Percentiles rank a stretch among this genome's conserved stretches.
Evolutionary conservation across 805 yeast genomes (phyloP).

Genomic region (Yarrowia bubula): DNA sequence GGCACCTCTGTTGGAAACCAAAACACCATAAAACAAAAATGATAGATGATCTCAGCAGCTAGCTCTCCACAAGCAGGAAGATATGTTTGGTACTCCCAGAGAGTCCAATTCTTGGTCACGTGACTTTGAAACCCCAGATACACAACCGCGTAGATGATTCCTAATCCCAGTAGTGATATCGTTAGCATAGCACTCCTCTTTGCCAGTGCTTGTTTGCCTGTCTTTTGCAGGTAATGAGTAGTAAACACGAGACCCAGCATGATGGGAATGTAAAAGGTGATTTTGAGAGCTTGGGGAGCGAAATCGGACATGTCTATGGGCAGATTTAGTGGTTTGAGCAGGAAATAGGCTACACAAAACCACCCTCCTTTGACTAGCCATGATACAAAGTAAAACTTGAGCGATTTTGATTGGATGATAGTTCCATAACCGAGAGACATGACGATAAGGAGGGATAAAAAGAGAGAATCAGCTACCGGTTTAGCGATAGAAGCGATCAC

Average conservation of each 20-base stretch:
- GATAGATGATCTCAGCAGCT: not conserved
- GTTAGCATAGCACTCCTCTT: not conserved
- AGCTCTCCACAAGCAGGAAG: conserved; percentile 12
- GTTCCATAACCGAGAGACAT: conserved; percentile 3
- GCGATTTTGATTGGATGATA: not conserved
- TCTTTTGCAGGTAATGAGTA: not conserved
- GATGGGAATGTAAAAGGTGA: conserved; percentile 14
- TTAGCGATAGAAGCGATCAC: not conserved
- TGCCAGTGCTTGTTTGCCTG: not conserved
- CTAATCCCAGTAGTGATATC: not conserved
- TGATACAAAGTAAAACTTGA: not conserved
- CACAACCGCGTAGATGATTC: not conserved
- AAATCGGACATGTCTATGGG: conserved; percentile 5
- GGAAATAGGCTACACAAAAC: not conserved
- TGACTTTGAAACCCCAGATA: not conserved
- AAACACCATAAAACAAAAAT: not conserved
- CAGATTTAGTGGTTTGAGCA: not conserved
- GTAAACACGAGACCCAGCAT: not conserved
- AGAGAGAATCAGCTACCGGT: not conserved
- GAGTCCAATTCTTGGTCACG: not conserved
- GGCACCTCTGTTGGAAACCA: not conserved
- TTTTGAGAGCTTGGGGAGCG: not conserved
- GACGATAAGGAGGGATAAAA: not conserved
- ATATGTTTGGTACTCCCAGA: not conserved
- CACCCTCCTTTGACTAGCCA: conserved; percentile 1